Base-by-base conservation (phyloP, 1,284 basidiomycete genomes). In the Tylopilus orsonianus region DNA sequence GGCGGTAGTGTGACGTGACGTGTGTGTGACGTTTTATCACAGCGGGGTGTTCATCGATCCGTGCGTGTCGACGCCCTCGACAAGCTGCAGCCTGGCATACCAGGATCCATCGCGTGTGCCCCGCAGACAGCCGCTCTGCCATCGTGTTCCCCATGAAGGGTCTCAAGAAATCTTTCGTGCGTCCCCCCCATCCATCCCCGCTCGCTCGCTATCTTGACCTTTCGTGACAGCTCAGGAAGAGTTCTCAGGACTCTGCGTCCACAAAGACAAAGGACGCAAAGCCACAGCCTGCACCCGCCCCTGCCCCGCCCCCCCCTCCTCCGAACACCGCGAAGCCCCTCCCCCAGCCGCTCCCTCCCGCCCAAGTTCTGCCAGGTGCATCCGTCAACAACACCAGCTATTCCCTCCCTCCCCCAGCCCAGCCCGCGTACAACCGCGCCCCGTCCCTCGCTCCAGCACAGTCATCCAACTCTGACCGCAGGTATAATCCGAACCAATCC, bases 131-230 rank as follows among this genome's bases (percentile, higher is more conserved):
- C 48, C 39, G 48, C 46, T 46, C 56, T 55, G 52, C 53, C 48
- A 41, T 52, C 55, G 47, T 30, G 43, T 49, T 38, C 51, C 56
- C 50, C 54, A 95, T 95, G 92, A 95, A 94, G 76, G 84, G 84
- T 56, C 76, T 95, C 66, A 93, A 90, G 80, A 94, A 93, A 75
- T 86, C 86, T 57, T 76, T 93, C 68, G 92, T 93, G 62, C 66
- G 71, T 69, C 20, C 36, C 7, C 19, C 22, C 12, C 32, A 20
- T 38, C 38, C 56, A 20, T 56, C 52, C 36, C 48, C 50, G 48
- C 50, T 49, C 27, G 30, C 45, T 45, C 53, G 34, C 44, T 43
- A 34, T 48, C 46, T 53, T 48, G 23, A 57, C 58, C 61, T 57
- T 59, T 53, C 41, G 32, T 50, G 46, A 32, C 65, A 87, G 85